Evolutionary conservation across 345 rosid genomes (phyloP).

Genomic region (Durio zibethinus): DNA sequence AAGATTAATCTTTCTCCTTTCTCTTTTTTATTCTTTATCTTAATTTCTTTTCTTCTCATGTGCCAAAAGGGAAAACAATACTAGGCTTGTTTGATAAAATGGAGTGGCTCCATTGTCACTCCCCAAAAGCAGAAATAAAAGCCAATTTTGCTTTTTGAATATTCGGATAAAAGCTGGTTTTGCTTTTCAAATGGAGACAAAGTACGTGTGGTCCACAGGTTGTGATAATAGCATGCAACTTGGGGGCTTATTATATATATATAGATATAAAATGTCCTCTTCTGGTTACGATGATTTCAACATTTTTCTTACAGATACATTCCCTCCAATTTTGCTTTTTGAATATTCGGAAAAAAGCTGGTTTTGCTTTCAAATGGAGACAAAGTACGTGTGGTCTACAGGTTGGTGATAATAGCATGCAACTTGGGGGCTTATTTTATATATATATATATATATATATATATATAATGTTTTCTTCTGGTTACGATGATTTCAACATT

Average conservation of each 20-base stretch:
- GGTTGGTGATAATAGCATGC: not conserved
- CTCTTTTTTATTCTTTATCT: too few species aligned
- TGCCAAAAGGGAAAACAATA: too few species aligned
- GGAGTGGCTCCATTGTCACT: not conserved
- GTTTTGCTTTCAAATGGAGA: not conserved
- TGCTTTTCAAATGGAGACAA: not conserved
- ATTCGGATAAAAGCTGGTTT: not conserved
- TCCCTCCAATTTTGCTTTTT: conserved; percentile 1
- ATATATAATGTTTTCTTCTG: too few species aligned
- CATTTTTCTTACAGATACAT: too few species aligned
- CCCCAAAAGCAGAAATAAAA: not conserved
- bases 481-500: not conserved
- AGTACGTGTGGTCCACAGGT: not conserved
- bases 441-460: too few species aligned
- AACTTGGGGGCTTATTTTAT: not conserved
- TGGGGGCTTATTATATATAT: not conserved
- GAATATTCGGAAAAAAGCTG: not conserved
- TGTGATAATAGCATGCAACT: not conserved
- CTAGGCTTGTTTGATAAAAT: conserved; percentile 1
- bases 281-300: too few species aligned
- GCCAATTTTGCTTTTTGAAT: conserved; percentile 2
- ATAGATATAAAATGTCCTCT: too few species aligned
- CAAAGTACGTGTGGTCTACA: not conserved
- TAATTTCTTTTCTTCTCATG: too few species aligned
- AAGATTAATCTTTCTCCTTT: too few species aligned